Base-by-base conservation (phyloP, 2,329 filamentous ascomycete genomes). In the Aspergillus cejpii region DNA sequence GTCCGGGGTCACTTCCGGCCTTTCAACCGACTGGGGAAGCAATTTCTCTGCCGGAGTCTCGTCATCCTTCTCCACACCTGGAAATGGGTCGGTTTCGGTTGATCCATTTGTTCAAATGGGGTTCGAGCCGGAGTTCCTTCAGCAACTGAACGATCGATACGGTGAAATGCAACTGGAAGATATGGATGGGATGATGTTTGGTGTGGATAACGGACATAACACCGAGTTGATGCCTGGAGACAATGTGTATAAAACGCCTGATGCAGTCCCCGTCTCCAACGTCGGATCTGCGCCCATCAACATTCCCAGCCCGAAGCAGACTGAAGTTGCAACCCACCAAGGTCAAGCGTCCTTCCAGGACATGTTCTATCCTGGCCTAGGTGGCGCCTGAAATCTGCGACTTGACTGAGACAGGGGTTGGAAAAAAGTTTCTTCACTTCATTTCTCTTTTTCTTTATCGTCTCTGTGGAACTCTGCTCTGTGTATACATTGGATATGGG, bases 41-140 rank as follows among this genome's bases (percentile, higher is more conserved):
- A 64, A 54, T 37, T 29, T 59, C n/a, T 57, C 62, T 17, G 55
- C 59, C 5, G 55, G 54, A 28, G 50, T 54, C 15, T 61, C 60
- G 23, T 63, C 64, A 15, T 60, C 64, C 17, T 60, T 61, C 6
- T 65, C 65, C 11, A 58, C 61, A 20, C 62, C 61, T n/a, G 48
- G 55, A 7, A 60, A 51, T 29, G 52, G 50, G 21, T 50, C 59
- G 19, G 47, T 55, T 44, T 50, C 59, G 20, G 47, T 55, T 44
- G 64, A 69, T 40, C 59, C 63, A 2, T 57, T 67, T 29, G 56
- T 63, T 29, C 62, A 65, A 44, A 64, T 67, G 58, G 64, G 63
- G 5, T 68, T 68, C 39, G 66, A 69, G 21, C 61, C 62, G 5
- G 60, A 62, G 11, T 64, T 68, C 37, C 46, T 70, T 45, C 64